phyloP scores from a whole-genome alignment of 2,329 filamentous ascomycete species.

The Ophiostoma tasmaniense region DNA sequence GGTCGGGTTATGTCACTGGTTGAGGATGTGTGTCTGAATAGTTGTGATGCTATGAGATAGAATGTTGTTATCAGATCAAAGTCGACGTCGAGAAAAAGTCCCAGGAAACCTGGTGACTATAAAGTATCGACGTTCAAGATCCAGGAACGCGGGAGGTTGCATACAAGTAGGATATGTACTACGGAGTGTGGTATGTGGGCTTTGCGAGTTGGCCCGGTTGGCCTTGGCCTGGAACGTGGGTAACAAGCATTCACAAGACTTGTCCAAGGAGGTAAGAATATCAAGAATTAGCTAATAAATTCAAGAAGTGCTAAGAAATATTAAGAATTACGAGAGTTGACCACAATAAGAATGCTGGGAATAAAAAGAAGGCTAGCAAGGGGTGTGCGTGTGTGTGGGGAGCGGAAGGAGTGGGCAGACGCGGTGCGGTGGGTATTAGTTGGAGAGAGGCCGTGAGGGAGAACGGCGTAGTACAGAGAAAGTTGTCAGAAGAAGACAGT shows the following conservation, averaged over 20 bases:
- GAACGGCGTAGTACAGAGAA: not conserved
- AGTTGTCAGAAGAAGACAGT: not conserved
- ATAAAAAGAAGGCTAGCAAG: not conserved
- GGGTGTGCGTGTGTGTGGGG: not conserved
- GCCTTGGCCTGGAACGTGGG: not conserved
- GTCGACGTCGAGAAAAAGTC: not conserved
- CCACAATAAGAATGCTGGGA: not conserved
- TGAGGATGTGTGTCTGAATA: not conserved
- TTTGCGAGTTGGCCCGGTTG: not conserved
- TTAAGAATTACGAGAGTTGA: not conserved
- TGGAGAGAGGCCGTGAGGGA: not conserved
- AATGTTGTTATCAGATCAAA: not conserved
- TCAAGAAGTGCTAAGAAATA: not conserved
- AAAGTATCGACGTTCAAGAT: not conserved
- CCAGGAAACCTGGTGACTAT: not conserved
- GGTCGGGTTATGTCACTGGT: not conserved
- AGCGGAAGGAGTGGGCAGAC: not conserved
- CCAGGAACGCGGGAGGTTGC: not conserved
- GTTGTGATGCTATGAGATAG: not conserved
- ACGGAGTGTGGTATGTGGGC: not conserved
- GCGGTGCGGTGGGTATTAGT: not conserved
- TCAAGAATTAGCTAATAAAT: not conserved
- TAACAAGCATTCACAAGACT: slow-evolving; percentile 4
- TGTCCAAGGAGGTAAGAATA: not conserved
- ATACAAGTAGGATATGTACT: not conserved